A percentile compares a stretch with the other conserved stretches of the same genome.
phyloP scores from a whole-genome alignment of 176 grass and related monocot species.

The Elaeis guineensis region DNA sequence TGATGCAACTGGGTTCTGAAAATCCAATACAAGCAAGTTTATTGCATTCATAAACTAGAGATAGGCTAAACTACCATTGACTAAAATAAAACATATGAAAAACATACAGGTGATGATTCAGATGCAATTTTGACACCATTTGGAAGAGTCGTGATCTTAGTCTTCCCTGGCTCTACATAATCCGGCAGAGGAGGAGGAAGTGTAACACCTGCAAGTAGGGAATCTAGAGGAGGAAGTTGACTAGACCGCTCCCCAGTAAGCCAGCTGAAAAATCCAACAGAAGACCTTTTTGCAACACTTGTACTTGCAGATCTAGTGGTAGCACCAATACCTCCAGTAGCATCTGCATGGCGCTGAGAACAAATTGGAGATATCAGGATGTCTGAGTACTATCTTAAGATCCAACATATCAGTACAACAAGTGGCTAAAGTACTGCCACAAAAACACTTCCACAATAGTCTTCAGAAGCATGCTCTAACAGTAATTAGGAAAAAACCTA shows the following conservation, averaged over 20 bases:
- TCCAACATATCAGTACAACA: neutral
- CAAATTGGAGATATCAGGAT: neutral
- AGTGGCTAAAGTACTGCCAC: neutral
- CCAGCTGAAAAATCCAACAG: conserved; percentile 48
- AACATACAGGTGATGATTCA: conserved; percentile 36
- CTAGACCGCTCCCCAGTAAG: conserved; percentile 43
- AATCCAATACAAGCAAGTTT: conserved; percentile 6
- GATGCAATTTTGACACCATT: conserved; percentile 71
- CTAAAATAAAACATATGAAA: neutral
- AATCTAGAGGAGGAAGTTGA: conserved; percentile 42
- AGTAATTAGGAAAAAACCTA: too few species aligned
- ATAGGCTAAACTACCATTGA: neutral
- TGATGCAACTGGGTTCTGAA: conserved; percentile 46
- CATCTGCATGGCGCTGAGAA: neutral
- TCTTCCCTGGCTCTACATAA: conserved; percentile 46
- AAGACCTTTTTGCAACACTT: conserved; percentile 43
- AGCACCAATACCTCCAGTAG: conserved; percentile 12
- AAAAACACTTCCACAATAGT: neutral
- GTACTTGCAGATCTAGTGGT: conserved; percentile 54
- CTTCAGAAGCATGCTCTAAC: too few species aligned
- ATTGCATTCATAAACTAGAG: neutral
- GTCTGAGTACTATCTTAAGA: neutral
- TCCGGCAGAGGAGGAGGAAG: conserved; percentile 45
- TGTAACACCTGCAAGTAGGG: conserved; percentile 34
- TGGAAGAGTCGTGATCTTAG: conserved; percentile 61